Percentiles rank a stretch among this genome's conserved stretches.
phyloP scores from a whole-genome alignment of 345 rosid genomes.

The Populus simonii region DNA sequence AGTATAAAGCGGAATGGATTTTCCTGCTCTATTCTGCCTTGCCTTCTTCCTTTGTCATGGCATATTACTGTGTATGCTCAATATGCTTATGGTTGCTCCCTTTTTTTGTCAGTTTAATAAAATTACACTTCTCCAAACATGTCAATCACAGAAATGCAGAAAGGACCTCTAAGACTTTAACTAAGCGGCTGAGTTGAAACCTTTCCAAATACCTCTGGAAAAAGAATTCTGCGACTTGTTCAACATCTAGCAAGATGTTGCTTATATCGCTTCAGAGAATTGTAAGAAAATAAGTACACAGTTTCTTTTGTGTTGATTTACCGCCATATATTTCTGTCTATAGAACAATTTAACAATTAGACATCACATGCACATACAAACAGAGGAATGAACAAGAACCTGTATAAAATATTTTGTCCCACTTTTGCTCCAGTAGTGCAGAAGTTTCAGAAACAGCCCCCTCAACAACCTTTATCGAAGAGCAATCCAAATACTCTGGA shows the following conservation, averaged over 20 bases:
- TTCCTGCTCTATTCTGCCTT: background rate
- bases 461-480: conserved; percentile 72
- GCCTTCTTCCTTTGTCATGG: background rate
- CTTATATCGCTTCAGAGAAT: background rate
- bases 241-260: background rate
- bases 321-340: background rate
- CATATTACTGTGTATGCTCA: background rate
- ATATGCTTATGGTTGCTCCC: background rate
- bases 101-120: background rate
- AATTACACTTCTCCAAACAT: background rate
- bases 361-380: background rate
- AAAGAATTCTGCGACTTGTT: background rate
- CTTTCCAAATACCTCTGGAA: conserved; percentile 1
- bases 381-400: conserved; percentile 40
- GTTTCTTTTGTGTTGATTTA: background rate
- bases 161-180: background rate
- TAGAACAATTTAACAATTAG: background rate
- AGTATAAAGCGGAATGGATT: background rate
- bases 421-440: conserved; percentile 80
- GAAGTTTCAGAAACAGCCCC: conserved; percentile 76
- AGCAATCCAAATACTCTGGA: conserved; percentile 61
- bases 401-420: conserved; percentile 97
- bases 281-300: background rate
- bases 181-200: background rate
- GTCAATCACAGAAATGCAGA: background rate